A percentile compares a stretch with the other conserved stretches of the same genome.
phyloP scores from a whole-genome alignment of 768 basidiomycete genomes.

The Agrocybe praecox region DNA sequence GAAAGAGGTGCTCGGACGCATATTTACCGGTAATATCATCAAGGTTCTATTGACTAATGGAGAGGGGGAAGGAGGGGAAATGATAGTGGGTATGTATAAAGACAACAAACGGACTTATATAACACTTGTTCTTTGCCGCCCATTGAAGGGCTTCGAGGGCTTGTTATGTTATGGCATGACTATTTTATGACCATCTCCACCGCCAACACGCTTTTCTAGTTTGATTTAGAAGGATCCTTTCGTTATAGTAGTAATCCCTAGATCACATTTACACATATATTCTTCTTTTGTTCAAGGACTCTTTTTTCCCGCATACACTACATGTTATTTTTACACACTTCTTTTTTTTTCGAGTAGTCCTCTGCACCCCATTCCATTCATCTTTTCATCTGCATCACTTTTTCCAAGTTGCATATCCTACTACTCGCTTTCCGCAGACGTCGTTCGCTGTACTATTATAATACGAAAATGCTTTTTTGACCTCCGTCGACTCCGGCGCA shows the following conservation, averaged over 20 bases:
- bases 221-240: not conserved
- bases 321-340: not conserved
- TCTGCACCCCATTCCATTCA: not conserved
- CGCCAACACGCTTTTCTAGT: not conserved
- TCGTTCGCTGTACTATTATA: not conserved
- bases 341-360: not conserved
- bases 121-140: not conserved
- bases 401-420: not conserved
- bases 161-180: not conserved
- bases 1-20: no score
- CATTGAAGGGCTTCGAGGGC: not conserved
- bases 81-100: not conserved
- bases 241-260: not conserved
- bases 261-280: not conserved
- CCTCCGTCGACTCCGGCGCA: not conserved
- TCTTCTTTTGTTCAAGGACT: slow-evolving; percentile 2
- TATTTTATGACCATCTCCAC: not conserved
- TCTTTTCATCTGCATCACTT: not conserved
- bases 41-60: no score
- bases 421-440: not conserved
- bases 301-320: not conserved
- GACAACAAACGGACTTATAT: not conserved
- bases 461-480: not conserved
- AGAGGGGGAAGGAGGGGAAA: not conserved
- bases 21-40: no score